These are phyloP conservation scores for Cordyceps fumosorosea DNA, from an alignment of 2,329 filamentous ascomycete genomes.

Conservation along the genomic window DNA sequence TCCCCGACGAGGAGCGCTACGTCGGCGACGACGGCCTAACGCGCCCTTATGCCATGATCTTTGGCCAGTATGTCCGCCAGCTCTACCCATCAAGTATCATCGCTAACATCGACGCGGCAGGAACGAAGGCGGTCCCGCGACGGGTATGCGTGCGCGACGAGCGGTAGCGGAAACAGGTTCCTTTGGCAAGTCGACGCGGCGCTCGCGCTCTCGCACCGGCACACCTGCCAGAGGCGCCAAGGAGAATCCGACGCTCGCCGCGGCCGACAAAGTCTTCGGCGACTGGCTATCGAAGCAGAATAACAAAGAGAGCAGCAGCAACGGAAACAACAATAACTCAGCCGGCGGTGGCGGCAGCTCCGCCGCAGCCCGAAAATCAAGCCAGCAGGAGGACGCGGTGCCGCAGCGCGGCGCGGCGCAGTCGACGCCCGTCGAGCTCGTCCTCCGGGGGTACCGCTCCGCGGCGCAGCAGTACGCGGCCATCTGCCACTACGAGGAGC, in stretches of 20 bases:
- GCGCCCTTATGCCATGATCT: conserved; percentile 60
- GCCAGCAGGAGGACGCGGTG: conserved; percentile 34
- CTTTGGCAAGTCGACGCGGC: conserved; percentile 60
- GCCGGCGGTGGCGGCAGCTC: conserved; percentile 23
- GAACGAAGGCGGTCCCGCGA: conserved; percentile 43
- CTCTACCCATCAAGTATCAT: neutral
- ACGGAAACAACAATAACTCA: neutral
- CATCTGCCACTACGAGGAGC: conserved; percentile 79
- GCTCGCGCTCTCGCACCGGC: conserved; percentile 55
- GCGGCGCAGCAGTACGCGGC: conserved; percentile 71
- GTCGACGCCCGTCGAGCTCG: conserved; percentile 60
- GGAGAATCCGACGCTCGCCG: conserved; percentile 56
- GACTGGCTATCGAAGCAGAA: conserved; percentile 48
- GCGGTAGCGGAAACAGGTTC: conserved; percentile 55
- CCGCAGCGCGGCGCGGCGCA: conserved; percentile 29
- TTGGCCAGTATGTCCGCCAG: conserved; percentile 47
- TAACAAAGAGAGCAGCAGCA: conserved; percentile 22
- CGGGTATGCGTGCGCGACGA: conserved; percentile 43
- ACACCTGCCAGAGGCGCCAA: conserved; percentile 44
- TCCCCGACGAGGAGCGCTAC: conserved; percentile 62
- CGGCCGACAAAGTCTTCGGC: conserved; percentile 56
- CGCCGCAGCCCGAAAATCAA: conserved; percentile 26
- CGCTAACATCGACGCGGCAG: conserved; percentile 25
- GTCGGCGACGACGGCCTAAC: conserved; percentile 58
- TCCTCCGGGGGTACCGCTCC: conserved; percentile 73